Conservation (phyloP, 2,329 filamentous ascomycete species). For the Ceratocystis colombiana region DNA sequence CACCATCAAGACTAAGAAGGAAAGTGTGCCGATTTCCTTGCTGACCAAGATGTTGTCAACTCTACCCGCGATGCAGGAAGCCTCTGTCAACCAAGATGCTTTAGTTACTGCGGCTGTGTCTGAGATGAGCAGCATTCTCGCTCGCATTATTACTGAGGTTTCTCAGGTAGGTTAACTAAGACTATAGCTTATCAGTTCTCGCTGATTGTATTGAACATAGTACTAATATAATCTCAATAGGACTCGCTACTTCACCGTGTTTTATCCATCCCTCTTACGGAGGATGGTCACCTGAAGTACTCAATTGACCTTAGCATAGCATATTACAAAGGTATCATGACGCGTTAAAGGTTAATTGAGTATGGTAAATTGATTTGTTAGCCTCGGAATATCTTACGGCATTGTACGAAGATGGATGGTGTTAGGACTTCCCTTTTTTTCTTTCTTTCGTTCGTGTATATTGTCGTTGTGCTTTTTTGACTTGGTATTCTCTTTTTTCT, state of each 20-base stretch:
- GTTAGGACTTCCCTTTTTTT: background rate
- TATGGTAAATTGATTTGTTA: no score
- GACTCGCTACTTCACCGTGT: conserved; percentile 36
- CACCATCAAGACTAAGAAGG: conserved; percentile 35
- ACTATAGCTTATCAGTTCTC: no score
- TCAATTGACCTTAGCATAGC: conserved; percentile 58
- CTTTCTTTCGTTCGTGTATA: conserved; percentile 11
- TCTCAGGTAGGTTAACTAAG: conserved; percentile 37
- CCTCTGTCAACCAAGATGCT: conserved; percentile 33
- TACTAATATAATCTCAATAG: conserved; percentile 27
- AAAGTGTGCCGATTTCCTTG: conserved; percentile 37
- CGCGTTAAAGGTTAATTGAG: conserved; percentile 27
- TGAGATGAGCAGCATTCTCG: conserved; percentile 69
- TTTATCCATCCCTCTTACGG: conserved; percentile 55
- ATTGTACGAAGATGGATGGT: background rate
- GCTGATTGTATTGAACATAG: background rate
- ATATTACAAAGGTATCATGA: conserved; percentile 58
- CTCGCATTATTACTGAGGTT: conserved; percentile 50
- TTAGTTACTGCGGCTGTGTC: conserved; percentile 63
- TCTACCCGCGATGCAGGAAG: conserved; percentile 45
- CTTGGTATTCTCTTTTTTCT: conserved; percentile 7
- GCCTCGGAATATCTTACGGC: no score
- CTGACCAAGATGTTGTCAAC: conserved; percentile 49
- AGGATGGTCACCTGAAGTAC: conserved; percentile 61
- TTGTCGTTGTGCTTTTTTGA: background rate